These are phyloP conservation scores for Penicillium antarcticum DNA, from an alignment of 495 filamentous ascomycete species.

Conservation along the genomic window DNA sequence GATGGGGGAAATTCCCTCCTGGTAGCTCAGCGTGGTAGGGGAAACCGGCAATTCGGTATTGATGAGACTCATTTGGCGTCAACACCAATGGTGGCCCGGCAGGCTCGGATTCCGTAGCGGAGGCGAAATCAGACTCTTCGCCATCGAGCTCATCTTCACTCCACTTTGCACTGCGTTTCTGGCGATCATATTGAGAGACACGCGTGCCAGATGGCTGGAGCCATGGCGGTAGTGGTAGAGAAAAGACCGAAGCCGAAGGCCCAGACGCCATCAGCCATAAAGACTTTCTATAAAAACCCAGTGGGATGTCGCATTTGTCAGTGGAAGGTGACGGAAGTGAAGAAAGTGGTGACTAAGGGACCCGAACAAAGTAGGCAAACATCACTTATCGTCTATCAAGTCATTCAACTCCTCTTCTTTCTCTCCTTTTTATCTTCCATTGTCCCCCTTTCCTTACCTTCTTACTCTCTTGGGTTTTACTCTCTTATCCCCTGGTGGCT, in stretches of 20 bases:
- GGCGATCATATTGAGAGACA: conserved; percentile 34
- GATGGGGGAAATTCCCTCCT: conserved; percentile 43
- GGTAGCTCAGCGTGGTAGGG: conserved; percentile 42
- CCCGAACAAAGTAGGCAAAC: conserved; percentile 23
- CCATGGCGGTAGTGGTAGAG: conserved; percentile 40
- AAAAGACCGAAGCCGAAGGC: conserved; percentile 35
- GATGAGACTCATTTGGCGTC: conserved; percentile 43
- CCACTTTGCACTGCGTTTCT: conserved; percentile 35
- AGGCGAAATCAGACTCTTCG: conserved; percentile 35
- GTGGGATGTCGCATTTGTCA: conserved; percentile 7
- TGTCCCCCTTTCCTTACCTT: conserved; percentile 4
- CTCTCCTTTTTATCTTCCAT: neutral
- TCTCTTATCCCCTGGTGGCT: conserved; percentile 6
- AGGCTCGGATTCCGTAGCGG: conserved; percentile 21
- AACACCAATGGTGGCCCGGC: conserved; percentile 29
- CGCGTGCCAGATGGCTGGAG: conserved; percentile 35
- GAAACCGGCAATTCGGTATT: conserved; percentile 48
- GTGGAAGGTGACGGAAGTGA: conserved; percentile 3
- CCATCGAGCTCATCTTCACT: conserved; percentile 22
- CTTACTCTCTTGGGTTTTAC: neutral
- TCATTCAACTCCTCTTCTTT: conserved; percentile 6
- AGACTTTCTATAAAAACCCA: neutral
- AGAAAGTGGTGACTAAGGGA: conserved; percentile 2
- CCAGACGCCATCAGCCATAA: conserved; percentile 27
- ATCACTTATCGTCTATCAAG: conserved; percentile 25